Evolutionary conservation across 176 grass and related monocot genomes (phyloP).

Genomic region (Triticum aestivum): DNA sequence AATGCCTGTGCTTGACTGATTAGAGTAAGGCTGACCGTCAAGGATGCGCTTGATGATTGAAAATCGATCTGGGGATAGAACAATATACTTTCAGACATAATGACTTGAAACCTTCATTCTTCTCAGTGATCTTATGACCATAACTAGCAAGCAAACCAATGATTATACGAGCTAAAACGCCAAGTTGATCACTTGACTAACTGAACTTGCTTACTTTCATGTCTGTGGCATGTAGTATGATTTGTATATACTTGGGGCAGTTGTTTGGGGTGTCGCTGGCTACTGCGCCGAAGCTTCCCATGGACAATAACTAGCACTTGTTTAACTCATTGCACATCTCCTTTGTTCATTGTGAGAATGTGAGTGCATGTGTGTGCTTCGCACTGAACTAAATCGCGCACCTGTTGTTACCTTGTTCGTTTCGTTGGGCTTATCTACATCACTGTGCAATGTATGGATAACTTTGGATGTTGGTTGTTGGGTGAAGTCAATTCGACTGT

Average conservation of each 20-base stretch:
- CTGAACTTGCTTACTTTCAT: background rate
- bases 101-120: background rate
- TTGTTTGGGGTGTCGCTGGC: no score
- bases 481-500: no score
- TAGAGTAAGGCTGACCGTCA: background rate
- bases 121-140: background rate
- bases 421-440: no score
- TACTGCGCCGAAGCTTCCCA: conserved; percentile 18
- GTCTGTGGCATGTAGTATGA: background rate
- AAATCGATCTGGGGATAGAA: background rate
- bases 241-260: background rate
- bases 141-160: background rate
- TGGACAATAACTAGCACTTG: background rate
- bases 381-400: no score
- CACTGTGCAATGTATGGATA: no score
- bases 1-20: background rate
- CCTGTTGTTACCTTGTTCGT: no score
- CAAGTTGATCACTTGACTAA: background rate
- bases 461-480: no score
- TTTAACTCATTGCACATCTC: background rate
- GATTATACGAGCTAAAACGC: background rate
- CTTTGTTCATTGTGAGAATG: background rate
- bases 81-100: background rate
- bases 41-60: background rate
- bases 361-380: no score